Evolutionary conservation across 768 basidiomycete genomes (phyloP).

Genomic region (Boletus eberwhitei): DNA sequence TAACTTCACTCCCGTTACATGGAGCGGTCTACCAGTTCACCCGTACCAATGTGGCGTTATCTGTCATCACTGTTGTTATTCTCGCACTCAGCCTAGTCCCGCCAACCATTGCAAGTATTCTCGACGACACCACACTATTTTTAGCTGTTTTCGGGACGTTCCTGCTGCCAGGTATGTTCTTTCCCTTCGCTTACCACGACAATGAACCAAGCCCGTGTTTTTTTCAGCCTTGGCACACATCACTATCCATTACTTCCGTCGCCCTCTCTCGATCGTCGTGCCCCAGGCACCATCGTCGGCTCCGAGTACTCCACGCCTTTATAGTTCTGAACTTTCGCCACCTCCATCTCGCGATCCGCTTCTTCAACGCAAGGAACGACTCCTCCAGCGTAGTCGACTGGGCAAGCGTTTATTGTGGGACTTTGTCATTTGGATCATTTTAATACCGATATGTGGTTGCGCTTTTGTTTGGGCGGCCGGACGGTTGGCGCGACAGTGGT

Average conservation of each 20-base stretch:
- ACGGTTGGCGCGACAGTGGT: conserved; percentile 53
- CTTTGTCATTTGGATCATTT: conserved; percentile 72
- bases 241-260: conserved; percentile 77
- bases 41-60: conserved; percentile 45
- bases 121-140: conserved; percentile 49
- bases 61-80: conserved; percentile 40
- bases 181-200: not conserved
- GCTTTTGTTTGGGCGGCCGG: conserved; percentile 59
- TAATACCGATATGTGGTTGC: conserved; percentile 56
- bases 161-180: conserved; percentile 52
- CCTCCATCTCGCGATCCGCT: conserved; percentile 58
- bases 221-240: conserved; percentile 69
- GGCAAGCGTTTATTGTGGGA: conserved; percentile 79
- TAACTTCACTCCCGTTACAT: conserved; percentile 51
- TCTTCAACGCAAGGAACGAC: conserved; percentile 80
- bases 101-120: conserved; percentile 31
- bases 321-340: conserved; percentile 16
- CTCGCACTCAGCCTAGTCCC: conserved; percentile 47
- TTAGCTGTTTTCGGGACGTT: conserved; percentile 56
- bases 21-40: conserved; percentile 36
- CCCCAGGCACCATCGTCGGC: conserved; percentile 41
- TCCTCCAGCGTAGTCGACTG: conserved; percentile 71
- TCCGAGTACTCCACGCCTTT: conserved; percentile 18
- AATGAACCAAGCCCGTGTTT: not conserved
- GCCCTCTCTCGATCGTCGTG: conserved; percentile 80